Conservation (phyloP, 2,329 filamentous ascomycete genomes). For the Thielaviopsis musarum region DNA sequence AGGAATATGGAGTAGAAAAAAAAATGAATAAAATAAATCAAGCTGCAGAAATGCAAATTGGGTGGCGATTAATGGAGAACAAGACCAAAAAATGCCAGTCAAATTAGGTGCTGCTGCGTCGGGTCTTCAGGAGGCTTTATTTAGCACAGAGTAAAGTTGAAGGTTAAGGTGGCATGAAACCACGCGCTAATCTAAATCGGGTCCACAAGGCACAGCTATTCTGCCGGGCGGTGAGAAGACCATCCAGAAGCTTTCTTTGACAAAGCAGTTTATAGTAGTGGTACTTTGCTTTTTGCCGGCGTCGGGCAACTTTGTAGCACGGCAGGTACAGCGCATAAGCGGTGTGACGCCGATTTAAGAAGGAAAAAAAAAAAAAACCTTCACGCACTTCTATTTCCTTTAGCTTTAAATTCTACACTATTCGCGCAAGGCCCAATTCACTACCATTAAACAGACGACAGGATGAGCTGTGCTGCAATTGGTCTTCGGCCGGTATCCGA, state of each 20-base stretch:
- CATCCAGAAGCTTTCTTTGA: background rate
- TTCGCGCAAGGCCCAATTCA: background rate
- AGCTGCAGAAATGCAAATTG: background rate
- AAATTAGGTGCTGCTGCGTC: background rate
- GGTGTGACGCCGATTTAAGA: background rate
- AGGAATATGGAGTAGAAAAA: conserved; percentile 3
- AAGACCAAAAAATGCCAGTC: background rate
- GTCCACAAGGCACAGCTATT: conserved; percentile 16
- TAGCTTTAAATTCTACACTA: background rate
- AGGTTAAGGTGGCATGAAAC: conserved; percentile 27
- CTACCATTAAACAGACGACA: background rate
- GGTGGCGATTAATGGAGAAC: background rate
- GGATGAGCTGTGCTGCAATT: background rate
- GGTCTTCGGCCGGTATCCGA: conserved; percentile 11
- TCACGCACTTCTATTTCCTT: background rate
- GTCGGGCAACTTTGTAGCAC: background rate
- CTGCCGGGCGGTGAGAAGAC: conserved; percentile 23
- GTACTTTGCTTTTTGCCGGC: background rate
- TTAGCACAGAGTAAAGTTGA: conserved; percentile 14
- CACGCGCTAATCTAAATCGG: conserved; percentile 21
- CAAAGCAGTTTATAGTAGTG: background rate
- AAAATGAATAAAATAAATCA: background rate
- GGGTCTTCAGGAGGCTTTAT: conserved; percentile 21
- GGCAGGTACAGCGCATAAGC: too few relatives aligned
- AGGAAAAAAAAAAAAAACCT: background rate